Evolutionary conservation across 75 land plant genomes (phyloP).

Genomic region (Cupressus sempervirens): DNA sequence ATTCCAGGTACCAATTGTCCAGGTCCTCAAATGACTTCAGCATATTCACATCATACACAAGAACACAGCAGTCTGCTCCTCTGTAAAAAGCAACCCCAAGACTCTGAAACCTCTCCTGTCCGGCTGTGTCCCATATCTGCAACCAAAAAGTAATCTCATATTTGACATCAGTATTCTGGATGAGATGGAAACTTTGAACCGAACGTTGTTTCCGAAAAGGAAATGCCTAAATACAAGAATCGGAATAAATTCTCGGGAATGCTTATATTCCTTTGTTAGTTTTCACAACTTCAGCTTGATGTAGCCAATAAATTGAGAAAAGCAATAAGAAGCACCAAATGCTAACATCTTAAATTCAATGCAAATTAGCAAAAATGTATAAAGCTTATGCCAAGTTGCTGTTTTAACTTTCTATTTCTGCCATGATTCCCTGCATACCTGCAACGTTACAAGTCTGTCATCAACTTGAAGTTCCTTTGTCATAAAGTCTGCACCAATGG

Average conservation of each 20-base stretch:
- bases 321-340: background rate
- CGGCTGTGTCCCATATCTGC: conserved; percentile 97
- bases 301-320: background rate
- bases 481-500: conserved; percentile 81
- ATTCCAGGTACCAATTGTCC: conserved; percentile 57
- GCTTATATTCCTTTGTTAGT: background rate
- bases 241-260: background rate
- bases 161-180: background rate
- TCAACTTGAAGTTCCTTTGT: conserved; percentile 66
- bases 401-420: background rate
- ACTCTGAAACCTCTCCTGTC: conserved; percentile 85
- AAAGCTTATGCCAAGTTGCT: background rate
- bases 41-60: conserved; percentile 76
- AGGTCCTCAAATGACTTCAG: conserved; percentile 55
- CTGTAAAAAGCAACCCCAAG: conserved; percentile 70
- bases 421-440: conserved; percentile 26
- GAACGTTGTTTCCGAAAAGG: background rate
- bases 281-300: background rate
- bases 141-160: background rate
- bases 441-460: conserved; percentile 63
- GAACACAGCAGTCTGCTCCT: conserved; percentile 78
- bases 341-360: background rate
- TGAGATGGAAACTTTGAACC: background rate
- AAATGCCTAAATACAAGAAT: background rate
- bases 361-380: background rate